Evolutionary conservation across 345 rosid species (phyloP).

Genomic region (Eucalyptus polyanthemos): DNA sequence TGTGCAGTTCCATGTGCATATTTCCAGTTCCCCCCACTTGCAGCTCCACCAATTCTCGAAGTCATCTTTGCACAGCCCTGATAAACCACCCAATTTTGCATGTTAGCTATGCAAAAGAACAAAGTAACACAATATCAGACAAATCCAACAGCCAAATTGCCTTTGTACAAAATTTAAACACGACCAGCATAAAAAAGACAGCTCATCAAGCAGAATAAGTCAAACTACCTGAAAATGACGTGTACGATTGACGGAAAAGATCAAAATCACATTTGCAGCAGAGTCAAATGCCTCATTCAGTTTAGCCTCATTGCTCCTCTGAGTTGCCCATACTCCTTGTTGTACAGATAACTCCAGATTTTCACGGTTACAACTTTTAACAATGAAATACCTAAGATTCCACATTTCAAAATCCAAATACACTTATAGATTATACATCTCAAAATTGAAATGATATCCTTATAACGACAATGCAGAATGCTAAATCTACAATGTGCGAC

Average conservation of each 20-base stretch:
- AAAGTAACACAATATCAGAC: neutral
- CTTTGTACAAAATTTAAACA: neutral
- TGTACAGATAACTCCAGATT: conserved; percentile 96
- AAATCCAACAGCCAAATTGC: neutral
- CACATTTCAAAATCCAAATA: conserved; percentile 1
- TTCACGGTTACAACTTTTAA: conserved; percentile 94
- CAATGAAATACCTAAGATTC: conserved; percentile 79
- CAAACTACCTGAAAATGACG: conserved; percentile 88
- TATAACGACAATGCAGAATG: neutral
- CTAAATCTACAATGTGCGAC: neutral
- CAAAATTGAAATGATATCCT: neutral
- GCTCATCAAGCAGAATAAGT: neutral
- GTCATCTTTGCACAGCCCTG: conserved; percentile 99
- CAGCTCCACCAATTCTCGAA: conserved; percentile 84
- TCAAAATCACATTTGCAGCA: conserved; percentile 80
- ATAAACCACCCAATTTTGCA: neutral
- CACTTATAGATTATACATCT: neutral
- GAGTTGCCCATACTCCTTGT: conserved; percentile 99
- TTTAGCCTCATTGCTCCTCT: conserved; percentile 98
- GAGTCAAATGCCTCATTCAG: conserved; percentile 93
- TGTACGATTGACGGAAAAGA: conserved; percentile 94
- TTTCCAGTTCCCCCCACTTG: conserved; percentile 95
- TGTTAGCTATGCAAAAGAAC: neutral
- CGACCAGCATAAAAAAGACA: neutral
- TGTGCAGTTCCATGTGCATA: conserved; percentile 98